Base-by-base conservation (phyloP, 495 filamentous ascomycete genomes). In the Friedmanniomyces simplex region DNA sequence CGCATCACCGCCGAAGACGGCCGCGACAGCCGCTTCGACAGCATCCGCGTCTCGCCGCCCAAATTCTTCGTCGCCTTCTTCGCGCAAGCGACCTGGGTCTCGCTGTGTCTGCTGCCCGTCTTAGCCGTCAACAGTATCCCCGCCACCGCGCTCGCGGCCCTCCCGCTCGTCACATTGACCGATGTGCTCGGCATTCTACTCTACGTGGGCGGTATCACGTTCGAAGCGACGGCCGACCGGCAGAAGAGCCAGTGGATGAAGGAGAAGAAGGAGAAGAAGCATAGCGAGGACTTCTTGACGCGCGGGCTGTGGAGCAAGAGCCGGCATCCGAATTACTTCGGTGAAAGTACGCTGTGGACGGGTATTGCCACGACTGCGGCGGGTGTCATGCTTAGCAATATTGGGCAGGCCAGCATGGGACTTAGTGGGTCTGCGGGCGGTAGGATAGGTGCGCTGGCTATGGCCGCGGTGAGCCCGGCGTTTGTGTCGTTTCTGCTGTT, bases 251-350 rank as follows among this genome's bases (percentile, higher is more conserved):
- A 63, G 18, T 86, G 83, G 84, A 51, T 72, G 32, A 61, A 68
- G 51, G 78, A 75, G 26, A 82, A 80, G 68, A 72, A 73, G 52
- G 68, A 72, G 36, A 84, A 83, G 69, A 68, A 75, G 52, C 83
- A 86, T 59, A 74, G 73, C 22, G 82, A 86, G 68, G 72, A 77
- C 55, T 85, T 86, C 58, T 61, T 85, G 46, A 79, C 79, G 1
- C 63, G 67, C 1, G 82, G 83, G 0, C 58, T 85, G 53, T 85
- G 82, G 81, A 68, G 68, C 8, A 72, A 74, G 63, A 80, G 78
- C 32, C 68, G 80, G 32, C 82, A 82, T 69, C 84, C 82, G 6
- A 85, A 86, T 57, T 86, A 86, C 66, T 82, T 82, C 56, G 84
- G 84, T 1, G 84, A 87, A 65, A 72, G 68, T 14, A 81, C 78